Evolutionary conservation across 2,329 filamentous ascomycete species (phyloP).

Genomic region (Aaosphaeria pasadenensis): DNA sequence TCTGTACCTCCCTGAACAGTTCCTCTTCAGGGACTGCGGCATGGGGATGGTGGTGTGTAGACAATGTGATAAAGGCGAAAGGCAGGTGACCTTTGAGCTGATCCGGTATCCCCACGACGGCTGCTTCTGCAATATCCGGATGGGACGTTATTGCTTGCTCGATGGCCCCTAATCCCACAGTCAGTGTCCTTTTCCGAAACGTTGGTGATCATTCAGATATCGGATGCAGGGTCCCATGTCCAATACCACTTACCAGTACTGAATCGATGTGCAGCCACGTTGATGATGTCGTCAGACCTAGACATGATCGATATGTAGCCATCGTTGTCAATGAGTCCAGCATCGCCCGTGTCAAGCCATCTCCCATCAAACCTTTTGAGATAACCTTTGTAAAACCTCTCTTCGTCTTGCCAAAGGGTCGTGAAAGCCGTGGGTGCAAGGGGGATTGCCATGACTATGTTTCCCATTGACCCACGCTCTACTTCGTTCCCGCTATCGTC

Average conservation of each 20-base stretch:
- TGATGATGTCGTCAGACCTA: conserved; percentile 81
- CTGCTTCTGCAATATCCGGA: conserved; percentile 74
- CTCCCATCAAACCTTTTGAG: conserved; percentile 74
- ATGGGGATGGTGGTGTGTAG: conserved; percentile 49
- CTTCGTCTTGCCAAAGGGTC: conserved; percentile 81
- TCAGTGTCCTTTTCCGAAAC: background rate
- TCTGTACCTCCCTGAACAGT: conserved; percentile 65
- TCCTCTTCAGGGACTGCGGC: conserved; percentile 50
- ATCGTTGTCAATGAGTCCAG: conserved; percentile 78
- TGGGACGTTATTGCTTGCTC: conserved; percentile 88
- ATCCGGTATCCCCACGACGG: conserved; percentile 84
- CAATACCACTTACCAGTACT: conserved; percentile 65
- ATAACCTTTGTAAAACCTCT: conserved; percentile 82
- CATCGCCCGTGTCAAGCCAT: conserved; percentile 91
- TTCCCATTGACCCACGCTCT: conserved; percentile 74
- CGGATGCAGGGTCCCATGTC: no score
- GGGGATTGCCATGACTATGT: conserved; percentile 81
- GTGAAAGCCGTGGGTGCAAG: conserved; percentile 84
- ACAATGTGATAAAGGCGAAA: conserved; percentile 79
- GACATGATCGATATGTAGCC: conserved; percentile 64
- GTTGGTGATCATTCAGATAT: background rate
- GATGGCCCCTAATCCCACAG: conserved; percentile 61
- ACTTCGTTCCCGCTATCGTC: conserved; percentile 76
- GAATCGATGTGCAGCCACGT: conserved; percentile 90
- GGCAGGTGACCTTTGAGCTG: conserved; percentile 84